Conservation (phyloP, 1,139 yeast genomes). For the Zygosaccharomyces sapae region DNA sequence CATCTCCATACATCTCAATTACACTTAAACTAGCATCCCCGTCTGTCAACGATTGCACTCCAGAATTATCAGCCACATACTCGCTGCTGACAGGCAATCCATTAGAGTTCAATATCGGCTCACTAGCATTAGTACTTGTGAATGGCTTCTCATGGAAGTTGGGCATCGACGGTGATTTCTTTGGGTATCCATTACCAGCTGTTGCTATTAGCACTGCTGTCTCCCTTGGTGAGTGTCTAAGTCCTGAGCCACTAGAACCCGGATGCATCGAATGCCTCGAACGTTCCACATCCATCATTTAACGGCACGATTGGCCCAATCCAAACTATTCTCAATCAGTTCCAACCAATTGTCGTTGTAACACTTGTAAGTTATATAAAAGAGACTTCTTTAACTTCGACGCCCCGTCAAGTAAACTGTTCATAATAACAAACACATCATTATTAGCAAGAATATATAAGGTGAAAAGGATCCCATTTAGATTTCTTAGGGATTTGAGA, state of each 20-base stretch:
- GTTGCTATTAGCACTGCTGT: conserved; percentile 5
- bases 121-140: conserved; percentile 10
- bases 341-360: not conserved
- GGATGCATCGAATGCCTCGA: conserved; percentile 11
- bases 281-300: conserved; percentile 11
- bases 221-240: not conserved
- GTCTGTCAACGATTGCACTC: conserved; percentile 15
- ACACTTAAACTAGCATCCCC: conserved; percentile 26
- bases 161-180: conserved; percentile 34
- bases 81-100: conserved; percentile 7
- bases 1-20: conserved; percentile 32
- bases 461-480: not conserved
- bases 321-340: not conserved
- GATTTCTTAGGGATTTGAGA: not conserved
- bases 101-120: conserved; percentile 10
- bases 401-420: not conserved
- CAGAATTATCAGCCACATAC: conserved; percentile 8
- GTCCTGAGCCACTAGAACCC: conserved; percentile 8
- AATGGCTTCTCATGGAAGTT: conserved; percentile 22
- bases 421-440: not conserved
- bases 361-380: not conserved
- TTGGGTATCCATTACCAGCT: conserved; percentile 12
- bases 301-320: not conserved
- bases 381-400: not conserved
- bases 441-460: not conserved